A percentile compares a stretch with the other conserved stretches of the same genome.
These are phyloP conservation scores for Pythium apleroticum DNA, from an alignment of 352 stramenopile species.

Conservation along the genomic window DNA sequence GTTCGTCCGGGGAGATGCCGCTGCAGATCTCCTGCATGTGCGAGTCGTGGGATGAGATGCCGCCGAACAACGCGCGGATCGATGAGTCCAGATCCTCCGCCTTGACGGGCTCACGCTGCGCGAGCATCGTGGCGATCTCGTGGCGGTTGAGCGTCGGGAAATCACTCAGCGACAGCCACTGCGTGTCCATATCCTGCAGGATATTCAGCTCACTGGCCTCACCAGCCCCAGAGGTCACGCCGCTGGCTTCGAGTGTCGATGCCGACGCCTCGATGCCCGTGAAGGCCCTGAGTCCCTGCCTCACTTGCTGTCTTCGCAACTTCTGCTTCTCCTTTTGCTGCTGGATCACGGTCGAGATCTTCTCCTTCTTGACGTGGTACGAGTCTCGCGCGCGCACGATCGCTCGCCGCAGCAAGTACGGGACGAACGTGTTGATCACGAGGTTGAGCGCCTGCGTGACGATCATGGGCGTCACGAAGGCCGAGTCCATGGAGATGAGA, in stretches of 20 bases:
- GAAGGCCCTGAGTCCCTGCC: not conserved
- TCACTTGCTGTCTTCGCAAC: not conserved
- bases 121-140: constrained; percentile 35
- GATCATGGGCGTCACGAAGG: constrained; percentile 70
- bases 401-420: constrained; percentile 45
- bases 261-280: constrained; percentile 8
- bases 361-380: constrained; percentile 58
- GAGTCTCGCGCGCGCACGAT: constrained; percentile 49
- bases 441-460: constrained; percentile 69
- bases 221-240: not conserved
- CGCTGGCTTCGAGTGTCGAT: constrained; percentile 1
- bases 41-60: constrained; percentile 45
- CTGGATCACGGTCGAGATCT: constrained; percentile 30
- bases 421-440: constrained; percentile 68
- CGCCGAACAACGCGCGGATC: constrained; percentile 38
- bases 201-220: constrained; percentile 6
- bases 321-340: not conserved
- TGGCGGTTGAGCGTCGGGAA: constrained; percentile 24
- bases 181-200: constrained; percentile 19
- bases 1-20: constrained; percentile 35
- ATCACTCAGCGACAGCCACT: constrained; percentile 37
- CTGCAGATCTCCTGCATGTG: constrained; percentile 54
- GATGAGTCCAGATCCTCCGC: constrained; percentile 40
- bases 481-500: constrained; percentile 60
- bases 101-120: constrained; percentile 38